These are phyloP conservation scores for Boechera retrofracta DNA, from an alignment of 345 rosid genomes.

Conservation along the genomic window DNA sequence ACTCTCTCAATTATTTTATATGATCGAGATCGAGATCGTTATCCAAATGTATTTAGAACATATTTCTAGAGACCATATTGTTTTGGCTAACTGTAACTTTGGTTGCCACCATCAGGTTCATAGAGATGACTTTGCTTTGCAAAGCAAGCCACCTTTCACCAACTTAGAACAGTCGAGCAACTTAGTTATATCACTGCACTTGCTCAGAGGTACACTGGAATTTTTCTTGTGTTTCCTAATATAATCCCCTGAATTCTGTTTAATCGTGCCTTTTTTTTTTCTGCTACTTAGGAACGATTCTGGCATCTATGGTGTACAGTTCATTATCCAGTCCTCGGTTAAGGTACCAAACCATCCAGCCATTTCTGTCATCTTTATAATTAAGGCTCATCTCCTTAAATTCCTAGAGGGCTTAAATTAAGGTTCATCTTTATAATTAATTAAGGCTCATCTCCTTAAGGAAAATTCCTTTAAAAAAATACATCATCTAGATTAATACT, in stretches of 20 bases:
- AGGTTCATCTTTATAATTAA: too few species aligned
- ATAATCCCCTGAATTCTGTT: not conserved
- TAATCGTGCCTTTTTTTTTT: constrained; percentile 5
- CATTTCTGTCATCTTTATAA: not conserved
- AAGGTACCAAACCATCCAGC: constrained; percentile 56
- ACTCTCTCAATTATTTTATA: too few species aligned
- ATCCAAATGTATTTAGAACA: constrained; percentile 1
- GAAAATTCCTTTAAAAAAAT: too few species aligned
- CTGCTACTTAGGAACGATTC: constrained; percentile 62
- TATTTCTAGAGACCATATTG: not conserved
- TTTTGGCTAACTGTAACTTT: constrained; percentile 23
- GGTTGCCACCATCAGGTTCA: constrained; percentile 59
- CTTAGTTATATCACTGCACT: constrained; percentile 89
- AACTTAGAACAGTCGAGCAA: constrained; percentile 95
- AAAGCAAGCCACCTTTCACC: constrained; percentile 94
- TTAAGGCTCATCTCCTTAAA: not conserved
- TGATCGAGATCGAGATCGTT: too few species aligned
- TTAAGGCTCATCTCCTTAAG: too few species aligned
- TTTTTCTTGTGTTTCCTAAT: constrained; percentile 1
- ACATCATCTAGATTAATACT: too few species aligned
- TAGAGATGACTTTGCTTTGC: constrained; percentile 75
- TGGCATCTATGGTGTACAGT: constrained; percentile 77
- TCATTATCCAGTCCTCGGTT: constrained; percentile 82
- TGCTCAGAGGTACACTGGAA: constrained; percentile 59
- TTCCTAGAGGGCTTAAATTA: not conserved